Base-by-base conservation (phyloP, 441 rosid species). In the Francoa sonchifolia region DNA sequence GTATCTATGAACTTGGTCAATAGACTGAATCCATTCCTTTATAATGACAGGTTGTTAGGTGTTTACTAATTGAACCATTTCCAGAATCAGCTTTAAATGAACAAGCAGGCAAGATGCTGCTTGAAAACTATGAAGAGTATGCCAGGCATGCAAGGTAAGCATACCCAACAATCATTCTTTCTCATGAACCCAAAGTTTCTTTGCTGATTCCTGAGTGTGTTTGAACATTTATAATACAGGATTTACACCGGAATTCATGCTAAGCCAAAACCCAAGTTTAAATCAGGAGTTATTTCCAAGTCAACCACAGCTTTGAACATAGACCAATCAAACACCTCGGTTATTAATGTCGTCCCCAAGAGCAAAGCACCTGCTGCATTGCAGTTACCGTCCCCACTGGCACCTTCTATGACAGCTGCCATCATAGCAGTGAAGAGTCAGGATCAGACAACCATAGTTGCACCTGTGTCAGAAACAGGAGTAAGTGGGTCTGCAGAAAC, bases 71-170 rank as follows among this genome's bases (percentile, higher is more conserved):
- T 31, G 99, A 90, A 48, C 99, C 99, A 21, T 90, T 82, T 58
- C 90, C 96, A 10, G 99, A 86, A 59, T 90, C 95, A 19, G 94
- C 99, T 45, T 47, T 90, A 62, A 90, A 90, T 52, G 99, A 90
- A 68, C 95, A 80, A 59, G 99, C 99, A 31, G 90, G 95, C 48
- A 90, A 83, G 72, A 73, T 90, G 95, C 74, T 90, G 38, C 87
- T 86, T 57, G 99, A 90, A 57, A 76, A 90, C 68, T 90, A 90
- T 54, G 95, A 86, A 22, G 95, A 82, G 69, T 90, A 86, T 68
- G 95, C 96, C 12, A 73, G 74, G 54, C 89, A 76, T 82, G 99
- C 96, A 48, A 82, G 89, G 98, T 89, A 34, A 69, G 69, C 38
- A n/a, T 29, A 17, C 17, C 13, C 8, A 39, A n/a, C n/a, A n/a